Evolutionary conservation across 2,329 filamentous ascomycete genomes (phyloP).

Genomic region (Niveomyces coronatus): DNA sequence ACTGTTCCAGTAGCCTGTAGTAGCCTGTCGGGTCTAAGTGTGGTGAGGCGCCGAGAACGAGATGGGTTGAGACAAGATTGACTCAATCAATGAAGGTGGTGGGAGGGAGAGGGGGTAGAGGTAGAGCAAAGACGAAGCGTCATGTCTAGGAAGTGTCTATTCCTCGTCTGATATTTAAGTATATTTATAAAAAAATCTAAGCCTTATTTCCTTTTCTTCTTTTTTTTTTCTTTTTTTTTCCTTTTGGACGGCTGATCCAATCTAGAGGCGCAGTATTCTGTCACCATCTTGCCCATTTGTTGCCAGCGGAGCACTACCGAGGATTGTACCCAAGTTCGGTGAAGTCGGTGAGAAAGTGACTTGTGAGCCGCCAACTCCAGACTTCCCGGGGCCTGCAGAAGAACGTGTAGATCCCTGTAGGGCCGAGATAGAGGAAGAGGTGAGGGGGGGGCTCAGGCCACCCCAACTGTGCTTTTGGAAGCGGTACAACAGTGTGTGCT

Average conservation of each 20-base stretch:
- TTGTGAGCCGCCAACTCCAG: no score
- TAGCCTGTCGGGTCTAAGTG: background rate
- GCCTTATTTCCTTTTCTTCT: background rate
- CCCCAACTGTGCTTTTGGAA: background rate
- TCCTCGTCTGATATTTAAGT: no score
- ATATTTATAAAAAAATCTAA: background rate
- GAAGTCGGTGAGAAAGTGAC: slow-evolving; percentile 7
- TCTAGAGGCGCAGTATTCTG: no score
- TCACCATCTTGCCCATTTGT: background rate
- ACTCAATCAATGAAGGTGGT: no score
- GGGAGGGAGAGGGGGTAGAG: no score
- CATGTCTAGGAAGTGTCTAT: no score
- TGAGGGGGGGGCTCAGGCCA: no score
- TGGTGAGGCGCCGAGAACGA: background rate
- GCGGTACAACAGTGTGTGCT: no score
- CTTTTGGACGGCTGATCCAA: background rate
- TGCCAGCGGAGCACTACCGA: background rate
- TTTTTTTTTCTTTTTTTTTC: slow-evolving; percentile 4
- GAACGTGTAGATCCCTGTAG: no score
- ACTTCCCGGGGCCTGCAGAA: no score
- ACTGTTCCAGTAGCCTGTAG: background rate
- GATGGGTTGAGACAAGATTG: background rate
- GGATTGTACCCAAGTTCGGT: slow-evolving; percentile 1
- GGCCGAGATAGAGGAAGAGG: no score
- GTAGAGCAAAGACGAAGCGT: no score